These are phyloP conservation scores for Crithidia sp. DNA, from an alignment of 208 protist genomes.

Conservation along the genomic window DNA sequence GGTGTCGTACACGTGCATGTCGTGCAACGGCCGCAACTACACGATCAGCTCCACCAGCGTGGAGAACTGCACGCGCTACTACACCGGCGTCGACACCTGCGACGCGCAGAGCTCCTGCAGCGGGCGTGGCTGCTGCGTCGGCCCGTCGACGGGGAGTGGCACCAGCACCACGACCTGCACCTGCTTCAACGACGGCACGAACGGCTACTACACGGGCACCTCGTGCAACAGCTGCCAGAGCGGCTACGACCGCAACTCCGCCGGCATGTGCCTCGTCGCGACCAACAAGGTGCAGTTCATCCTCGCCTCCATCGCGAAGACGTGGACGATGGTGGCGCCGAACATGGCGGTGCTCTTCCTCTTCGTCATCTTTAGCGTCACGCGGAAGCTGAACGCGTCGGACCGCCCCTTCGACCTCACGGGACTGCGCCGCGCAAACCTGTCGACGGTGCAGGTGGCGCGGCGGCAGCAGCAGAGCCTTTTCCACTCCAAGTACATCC, in stretches of 20 bases:
- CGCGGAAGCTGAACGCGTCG: constrained; percentile 66
- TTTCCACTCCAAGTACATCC: constrained; percentile 84
- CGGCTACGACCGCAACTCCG: constrained; percentile 36
- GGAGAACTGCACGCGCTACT: constrained; percentile 26
- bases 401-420: constrained; percentile 72
- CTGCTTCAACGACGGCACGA: constrained; percentile 47
- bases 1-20: constrained; percentile 50
- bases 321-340: constrained; percentile 86
- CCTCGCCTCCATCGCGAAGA: constrained; percentile 69
- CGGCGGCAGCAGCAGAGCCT: constrained; percentile 63
- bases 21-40: constrained; percentile 59
- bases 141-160: background rate
- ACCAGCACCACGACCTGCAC: constrained; percentile 23
- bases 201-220: constrained; percentile 50
- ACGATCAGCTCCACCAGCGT: constrained; percentile 35
- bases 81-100: constrained; percentile 25
- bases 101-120: constrained; percentile 39
- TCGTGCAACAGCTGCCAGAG: constrained; percentile 41
- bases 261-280: constrained; percentile 17
- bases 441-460: constrained; percentile 75
- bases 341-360: constrained; percentile 76
- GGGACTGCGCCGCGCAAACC: constrained; percentile 61
- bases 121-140: constrained; percentile 66
- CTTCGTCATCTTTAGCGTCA: constrained; percentile 64
- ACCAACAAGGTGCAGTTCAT: constrained; percentile 47